Base-by-base conservation (phyloP, 176 grass and related monocot genomes). In the Eleusine coracana region DNA sequence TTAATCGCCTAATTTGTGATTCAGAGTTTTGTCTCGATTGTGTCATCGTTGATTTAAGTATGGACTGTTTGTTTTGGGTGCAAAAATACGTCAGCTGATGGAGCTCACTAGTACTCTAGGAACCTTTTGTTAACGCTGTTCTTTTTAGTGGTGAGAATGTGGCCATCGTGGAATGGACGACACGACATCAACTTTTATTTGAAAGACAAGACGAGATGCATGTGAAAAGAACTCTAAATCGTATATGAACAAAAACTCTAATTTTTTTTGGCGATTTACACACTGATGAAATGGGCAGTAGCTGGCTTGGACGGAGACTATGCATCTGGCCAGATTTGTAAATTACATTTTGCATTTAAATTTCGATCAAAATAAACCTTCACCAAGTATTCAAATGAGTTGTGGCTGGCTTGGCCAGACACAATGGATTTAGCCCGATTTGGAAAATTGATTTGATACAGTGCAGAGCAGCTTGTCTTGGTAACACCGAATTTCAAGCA, bases 21-120 rank as follows among this genome's bases (percentile, higher is more conserved):
- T 25, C 54, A 75, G 25, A 13, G 10, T 42, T 67, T 67, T 69
- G 61, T 59, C 69, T 73, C 17, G 29, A 20, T 59, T 27, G 77
- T 68, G 51, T 82, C 75, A 79, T 79, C 21, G 13, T 48, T 77
- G 38, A 77, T 78, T 86, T 86, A 38, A 82, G 56, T 52, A 82
- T 58, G 65, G 31, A 45, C 15, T 31, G 17, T 61, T 46, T 59
- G 39, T 78, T 73, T 37, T 15, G 44, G 37, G 60, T 62, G 41
- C 61, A 7, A 79, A 74, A 68, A 17, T 60, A 60, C 69, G 50
- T 74, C 61, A 75, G 50, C 63, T n/a, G 50, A 80, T 69, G 48
- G 46, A 74, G 40, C 49, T 49, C 50, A 68, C 13, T 62, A 15
- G 15, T 73, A 75, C 65, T 48, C 36, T 48, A 40, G 28, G 10